phyloP scores from a whole-genome alignment of 2,329 filamentous ascomycete species.

The Aspergillus melleus region DNA sequence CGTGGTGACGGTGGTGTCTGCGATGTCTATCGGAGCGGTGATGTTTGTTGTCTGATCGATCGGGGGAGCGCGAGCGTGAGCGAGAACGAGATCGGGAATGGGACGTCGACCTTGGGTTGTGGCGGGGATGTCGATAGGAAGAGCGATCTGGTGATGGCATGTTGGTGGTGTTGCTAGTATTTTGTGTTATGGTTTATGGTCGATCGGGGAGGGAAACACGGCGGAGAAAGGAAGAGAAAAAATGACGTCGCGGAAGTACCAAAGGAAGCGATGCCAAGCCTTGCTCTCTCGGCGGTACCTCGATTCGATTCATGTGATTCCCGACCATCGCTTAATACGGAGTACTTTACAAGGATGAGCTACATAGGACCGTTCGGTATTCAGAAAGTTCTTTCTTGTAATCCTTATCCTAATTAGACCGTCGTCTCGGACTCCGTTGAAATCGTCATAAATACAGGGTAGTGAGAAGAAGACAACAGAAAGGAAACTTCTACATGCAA shows the following conservation, averaged over 20 bases:
- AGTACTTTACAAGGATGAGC: too few relatives aligned
- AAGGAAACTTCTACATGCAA: constrained; percentile 9
- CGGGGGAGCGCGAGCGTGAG: constrained; percentile 41
- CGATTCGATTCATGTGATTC: background rate
- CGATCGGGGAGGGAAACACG: background rate
- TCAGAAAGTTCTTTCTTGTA: background rate
- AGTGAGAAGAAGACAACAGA: constrained; percentile 7
- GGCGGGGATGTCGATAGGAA: constrained; percentile 23
- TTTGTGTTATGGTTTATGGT: too few relatives aligned
- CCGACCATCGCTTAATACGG: too few relatives aligned
- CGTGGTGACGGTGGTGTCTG: constrained; percentile 14
- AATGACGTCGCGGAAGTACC: background rate
- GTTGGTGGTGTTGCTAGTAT: background rate
- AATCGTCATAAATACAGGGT: constrained; percentile 25
- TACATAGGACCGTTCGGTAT: background rate
- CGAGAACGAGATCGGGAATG: constrained; percentile 16
- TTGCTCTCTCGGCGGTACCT: background rate
- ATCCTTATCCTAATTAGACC: background rate
- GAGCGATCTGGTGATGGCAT: background rate
- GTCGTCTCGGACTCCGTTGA: background rate
- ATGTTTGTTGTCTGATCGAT: constrained; percentile 24
- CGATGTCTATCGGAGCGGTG: constrained; percentile 31
- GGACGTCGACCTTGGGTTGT: background rate
- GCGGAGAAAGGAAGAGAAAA: background rate
- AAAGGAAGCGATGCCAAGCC: background rate